These are phyloP conservation scores for Macrolepiota fuliginosa DNA, from an alignment of 768 basidiomycete species.

Conservation along the genomic window DNA sequence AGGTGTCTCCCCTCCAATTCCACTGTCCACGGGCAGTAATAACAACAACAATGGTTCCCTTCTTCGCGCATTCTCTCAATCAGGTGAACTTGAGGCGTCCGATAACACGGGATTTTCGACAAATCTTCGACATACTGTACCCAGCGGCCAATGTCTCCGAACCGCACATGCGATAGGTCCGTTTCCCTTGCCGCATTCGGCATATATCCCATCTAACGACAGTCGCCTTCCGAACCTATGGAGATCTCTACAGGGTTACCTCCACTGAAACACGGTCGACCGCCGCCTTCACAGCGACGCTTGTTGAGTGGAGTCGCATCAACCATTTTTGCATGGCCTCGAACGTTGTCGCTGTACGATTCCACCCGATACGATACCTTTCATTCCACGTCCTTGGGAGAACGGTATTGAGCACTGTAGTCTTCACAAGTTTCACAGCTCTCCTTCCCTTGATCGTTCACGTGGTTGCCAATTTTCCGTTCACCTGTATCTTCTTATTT, in stretches of 20 bases:
- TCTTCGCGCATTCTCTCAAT: no score
- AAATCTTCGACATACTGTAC: no score
- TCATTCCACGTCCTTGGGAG: no score
- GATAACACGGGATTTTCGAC: no score
- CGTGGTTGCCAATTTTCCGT: background rate
- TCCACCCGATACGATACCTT: no score
- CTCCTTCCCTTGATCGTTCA: background rate
- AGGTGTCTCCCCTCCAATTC: no score
- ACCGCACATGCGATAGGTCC: no score
- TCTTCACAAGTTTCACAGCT: background rate
- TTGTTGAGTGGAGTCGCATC: slow-evolving; percentile 3
- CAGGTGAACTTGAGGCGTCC: no score
- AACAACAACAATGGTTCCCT: no score
- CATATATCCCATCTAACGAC: background rate
- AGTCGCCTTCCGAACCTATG: background rate
- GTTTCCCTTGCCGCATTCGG: background rate
- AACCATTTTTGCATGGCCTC: background rate
- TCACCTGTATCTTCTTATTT: background rate
- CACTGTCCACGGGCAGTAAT: no score
- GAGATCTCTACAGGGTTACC: background rate
- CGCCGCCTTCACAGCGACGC: background rate
- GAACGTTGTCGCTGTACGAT: background rate
- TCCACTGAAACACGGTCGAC: background rate
- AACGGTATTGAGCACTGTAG: background rate
- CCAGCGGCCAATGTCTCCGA: no score